Conservation (phyloP, 1,139 yeast genomes). For the Debaryomyces psychrophilus region DNA sequence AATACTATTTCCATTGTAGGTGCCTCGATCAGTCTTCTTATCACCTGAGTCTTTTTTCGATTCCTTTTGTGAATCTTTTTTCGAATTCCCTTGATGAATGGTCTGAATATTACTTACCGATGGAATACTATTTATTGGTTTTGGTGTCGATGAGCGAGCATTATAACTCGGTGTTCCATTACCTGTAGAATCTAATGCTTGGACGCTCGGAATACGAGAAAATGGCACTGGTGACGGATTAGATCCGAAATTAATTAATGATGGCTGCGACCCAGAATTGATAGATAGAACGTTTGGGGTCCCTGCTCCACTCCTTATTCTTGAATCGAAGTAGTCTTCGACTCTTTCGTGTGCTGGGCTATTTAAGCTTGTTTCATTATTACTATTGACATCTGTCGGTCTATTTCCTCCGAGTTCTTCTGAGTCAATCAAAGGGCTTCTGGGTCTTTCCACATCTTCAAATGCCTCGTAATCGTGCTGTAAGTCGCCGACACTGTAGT, state of each 20-base stretch:
- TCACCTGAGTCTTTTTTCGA: background rate
- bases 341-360: background rate
- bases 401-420: slow-evolving; percentile 1
- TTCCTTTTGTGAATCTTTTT: background rate
- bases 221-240: slow-evolving; percentile 12
- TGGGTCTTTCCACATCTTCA: slow-evolving; percentile 3
- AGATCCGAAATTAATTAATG: slow-evolving; percentile 23
- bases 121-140: slow-evolving; percentile 15
- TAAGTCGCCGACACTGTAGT: slow-evolving; percentile 39
- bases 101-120: slow-evolving; percentile 29
- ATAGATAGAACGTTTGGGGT: slow-evolving; percentile 25
- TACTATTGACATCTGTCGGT: slow-evolving; percentile 3
- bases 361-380: background rate
- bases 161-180: background rate
- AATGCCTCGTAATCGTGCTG: slow-evolving; percentile 8
- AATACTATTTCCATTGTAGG: slow-evolving; percentile 28
- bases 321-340: slow-evolving; percentile 7
- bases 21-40: slow-evolving; percentile 13
- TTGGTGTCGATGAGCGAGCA: slow-evolving; percentile 24
- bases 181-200: background rate
- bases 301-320: slow-evolving; percentile 8
- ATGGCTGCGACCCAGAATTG: slow-evolving; percentile 20
- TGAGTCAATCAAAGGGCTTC: slow-evolving; percentile 7
- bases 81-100: slow-evolving; percentile 19
- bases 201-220: background rate